Evolutionary conservation across 257 asterid species (phyloP), one percentile per base, ranked within the genome.

Genomic region (Nicotiana knightiana): DNA sequence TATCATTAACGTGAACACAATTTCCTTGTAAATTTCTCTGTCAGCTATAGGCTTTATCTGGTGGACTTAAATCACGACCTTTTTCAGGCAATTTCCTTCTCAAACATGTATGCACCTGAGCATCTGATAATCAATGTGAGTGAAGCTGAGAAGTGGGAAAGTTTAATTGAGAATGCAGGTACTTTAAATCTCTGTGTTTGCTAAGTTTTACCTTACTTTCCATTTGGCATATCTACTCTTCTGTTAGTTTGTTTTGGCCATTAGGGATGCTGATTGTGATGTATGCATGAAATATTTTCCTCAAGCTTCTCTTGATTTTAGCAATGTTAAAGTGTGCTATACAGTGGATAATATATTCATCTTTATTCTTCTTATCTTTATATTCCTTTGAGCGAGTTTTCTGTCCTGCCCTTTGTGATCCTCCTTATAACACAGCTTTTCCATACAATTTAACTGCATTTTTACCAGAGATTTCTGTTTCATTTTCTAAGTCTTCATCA

Each of bases 81-180:
- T 84, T 77, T 48, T 43, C 91, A 96, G 99, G 99, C 98, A 13
- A 90, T 96, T 80, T 84, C 88, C 26, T 94, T 96, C 86, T 96
- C 99, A 70, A 96, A 96, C 88, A 82, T 88, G 85, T 94, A 94
- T 83, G 98, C 99, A 70, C 99, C 98, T 43, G 99, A 96, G 88
- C 99, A 96, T 89, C 87, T 94, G 77, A 96, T 96, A 81, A 91
- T 96, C 84, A 94, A 94, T 55, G 97, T 94, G 84, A 73, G 90
- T 87, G 98, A 96, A 88, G 99, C 98, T 84, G 98, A 94, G 88
- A 94, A 91, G 90, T 96, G 98, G 99, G 98, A 94, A 85, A 80
- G 85, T 83, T 91, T 87, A 59, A 86, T 96, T 17, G 95, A 94
- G 91, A 94, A 96, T 90, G 99, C 99, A 88, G 98, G 99, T 94